A percentile compares a stretch with the other conserved stretches of the same genome.
Evolutionary conservation across 192 early-diverging fungal genomes (phyloP).

Genomic region (Chytriomyces hyalinus): DNA sequence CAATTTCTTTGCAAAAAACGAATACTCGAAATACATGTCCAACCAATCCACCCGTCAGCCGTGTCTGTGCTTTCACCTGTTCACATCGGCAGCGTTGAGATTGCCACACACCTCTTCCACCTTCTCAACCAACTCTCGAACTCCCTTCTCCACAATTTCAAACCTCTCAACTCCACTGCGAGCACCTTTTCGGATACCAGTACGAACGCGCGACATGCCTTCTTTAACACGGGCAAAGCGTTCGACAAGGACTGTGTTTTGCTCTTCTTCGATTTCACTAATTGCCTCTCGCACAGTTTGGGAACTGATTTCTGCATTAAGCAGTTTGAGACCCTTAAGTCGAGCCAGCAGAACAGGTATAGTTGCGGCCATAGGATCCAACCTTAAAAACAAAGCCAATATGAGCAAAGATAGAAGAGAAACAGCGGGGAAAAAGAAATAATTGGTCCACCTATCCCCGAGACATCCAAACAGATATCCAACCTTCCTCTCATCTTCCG

Average conservation of each 20-base stretch:
- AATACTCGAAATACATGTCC: no score
- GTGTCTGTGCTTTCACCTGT: no score
- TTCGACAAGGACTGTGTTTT: conserved; percentile 4
- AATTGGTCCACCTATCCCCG: not conserved
- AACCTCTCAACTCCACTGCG: conserved; percentile 2
- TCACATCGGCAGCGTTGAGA: not conserved
- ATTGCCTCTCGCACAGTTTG: conserved; percentile 22
- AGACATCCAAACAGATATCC: conserved; percentile 12
- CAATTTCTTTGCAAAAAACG: no score
- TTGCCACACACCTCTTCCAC: conserved; percentile 11
- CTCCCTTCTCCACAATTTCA: conserved; percentile 20
- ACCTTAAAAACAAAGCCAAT: not conserved
- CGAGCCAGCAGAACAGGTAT: conserved; percentile 15
- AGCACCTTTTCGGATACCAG: conserved; percentile 11
- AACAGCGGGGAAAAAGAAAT: not conserved
- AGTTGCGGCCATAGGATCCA: conserved; percentile 22
- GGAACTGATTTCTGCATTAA: conserved; percentile 16
- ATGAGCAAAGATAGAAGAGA: not conserved
- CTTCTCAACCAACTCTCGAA: conserved; percentile 6
- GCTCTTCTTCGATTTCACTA: conserved; percentile 16
- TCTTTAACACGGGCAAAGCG: conserved; percentile 9
- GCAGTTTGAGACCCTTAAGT: conserved; percentile 7
- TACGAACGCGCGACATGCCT: conserved; percentile 12
- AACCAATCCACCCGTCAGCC: no score
- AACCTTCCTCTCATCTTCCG: conserved; percentile 22